phyloP scores from a whole-genome alignment of 2,329 filamentous ascomycete species.

The Fusarium ramigenum region DNA sequence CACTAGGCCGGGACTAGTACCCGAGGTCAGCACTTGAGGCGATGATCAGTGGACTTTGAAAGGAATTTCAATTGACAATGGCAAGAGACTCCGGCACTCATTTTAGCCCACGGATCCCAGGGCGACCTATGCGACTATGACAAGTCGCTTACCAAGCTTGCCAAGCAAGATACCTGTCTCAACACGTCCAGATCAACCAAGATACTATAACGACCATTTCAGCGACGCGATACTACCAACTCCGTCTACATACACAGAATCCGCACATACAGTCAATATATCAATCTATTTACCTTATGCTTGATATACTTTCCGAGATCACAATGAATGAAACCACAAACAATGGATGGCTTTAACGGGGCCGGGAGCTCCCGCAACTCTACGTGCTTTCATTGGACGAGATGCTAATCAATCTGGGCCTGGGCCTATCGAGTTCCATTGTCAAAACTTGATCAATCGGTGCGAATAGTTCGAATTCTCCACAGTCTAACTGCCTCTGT shows the following conservation, averaged over 20 bases:
- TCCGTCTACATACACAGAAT: background rate
- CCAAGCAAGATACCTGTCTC: background rate
- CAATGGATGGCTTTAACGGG: slow-evolving; percentile 15
- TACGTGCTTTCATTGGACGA: slow-evolving; percentile 24
- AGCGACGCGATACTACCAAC: background rate
- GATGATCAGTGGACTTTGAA: slow-evolving; percentile 26
- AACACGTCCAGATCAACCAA: background rate
- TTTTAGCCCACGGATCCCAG: slow-evolving; percentile 19
- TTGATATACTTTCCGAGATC: background rate
- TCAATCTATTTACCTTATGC: background rate
- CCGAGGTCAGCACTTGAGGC: slow-evolving; percentile 28
- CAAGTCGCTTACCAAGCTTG: slow-evolving; percentile 1
- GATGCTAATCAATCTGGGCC: background rate
- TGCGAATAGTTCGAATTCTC: slow-evolving; percentile 10
- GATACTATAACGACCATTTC: background rate
- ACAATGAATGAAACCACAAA: background rate
- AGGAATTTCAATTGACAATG: slow-evolving; percentile 8
- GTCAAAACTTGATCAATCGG: slow-evolving; percentile 3
- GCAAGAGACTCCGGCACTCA: slow-evolving; percentile 15
- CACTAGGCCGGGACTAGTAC: slow-evolving; percentile 23
- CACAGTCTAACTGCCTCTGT: background rate
- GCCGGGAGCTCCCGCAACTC: slow-evolving; percentile 28
- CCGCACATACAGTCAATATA: background rate
- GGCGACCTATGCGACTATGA: slow-evolving; percentile 13
- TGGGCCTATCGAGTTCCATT: slow-evolving; percentile 12